Conservation (phyloP, 2,329 filamentous ascomycete genomes). For the Byssochlamys sp. region DNA sequence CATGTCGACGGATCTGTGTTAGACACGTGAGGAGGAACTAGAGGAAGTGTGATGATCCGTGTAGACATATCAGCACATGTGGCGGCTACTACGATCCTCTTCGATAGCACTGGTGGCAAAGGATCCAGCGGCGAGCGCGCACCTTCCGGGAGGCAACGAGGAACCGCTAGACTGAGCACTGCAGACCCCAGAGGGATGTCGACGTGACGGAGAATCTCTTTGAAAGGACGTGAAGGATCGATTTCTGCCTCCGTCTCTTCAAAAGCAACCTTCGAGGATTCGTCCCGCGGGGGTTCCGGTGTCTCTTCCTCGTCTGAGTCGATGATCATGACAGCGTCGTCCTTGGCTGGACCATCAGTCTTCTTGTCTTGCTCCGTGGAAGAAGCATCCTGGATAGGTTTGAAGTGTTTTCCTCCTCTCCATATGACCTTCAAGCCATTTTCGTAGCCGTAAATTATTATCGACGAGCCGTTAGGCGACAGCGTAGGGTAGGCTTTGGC, state of each 20-base stretch:
- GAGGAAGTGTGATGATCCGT: conserved; percentile 45
- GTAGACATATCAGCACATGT: conserved; percentile 50
- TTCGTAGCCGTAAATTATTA: conserved; percentile 52
- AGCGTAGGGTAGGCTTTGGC: conserved; percentile 50
- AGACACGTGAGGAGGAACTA: conserved; percentile 42
- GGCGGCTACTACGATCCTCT: conserved; percentile 45
- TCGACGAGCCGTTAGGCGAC: conserved; percentile 52
- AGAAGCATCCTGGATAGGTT: conserved; percentile 19
- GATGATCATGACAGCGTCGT: conserved; percentile 45
- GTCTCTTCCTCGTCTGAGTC: conserved; percentile 48
- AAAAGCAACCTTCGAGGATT: conserved; percentile 31
- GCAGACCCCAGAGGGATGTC: conserved; percentile 46
- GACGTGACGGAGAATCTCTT: conserved; percentile 44
- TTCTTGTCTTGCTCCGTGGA: conserved; percentile 17
- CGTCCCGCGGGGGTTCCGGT: conserved; percentile 16
- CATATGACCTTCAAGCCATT: conserved; percentile 50
- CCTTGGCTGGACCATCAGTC: conserved; percentile 12
- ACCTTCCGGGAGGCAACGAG: conserved; percentile 35
- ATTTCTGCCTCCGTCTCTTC: conserved; percentile 47
- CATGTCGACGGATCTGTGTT: conserved; percentile 25
- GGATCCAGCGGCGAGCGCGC: conserved; percentile 31
- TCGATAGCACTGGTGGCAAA: conserved; percentile 39
- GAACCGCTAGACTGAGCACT: conserved; percentile 44
- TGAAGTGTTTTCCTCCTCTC: conserved; percentile 48
- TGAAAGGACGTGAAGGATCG: conserved; percentile 48